phyloP scores from a whole-genome alignment of 164 flowering plant genomes.

The Protea cynaroides region DNA sequence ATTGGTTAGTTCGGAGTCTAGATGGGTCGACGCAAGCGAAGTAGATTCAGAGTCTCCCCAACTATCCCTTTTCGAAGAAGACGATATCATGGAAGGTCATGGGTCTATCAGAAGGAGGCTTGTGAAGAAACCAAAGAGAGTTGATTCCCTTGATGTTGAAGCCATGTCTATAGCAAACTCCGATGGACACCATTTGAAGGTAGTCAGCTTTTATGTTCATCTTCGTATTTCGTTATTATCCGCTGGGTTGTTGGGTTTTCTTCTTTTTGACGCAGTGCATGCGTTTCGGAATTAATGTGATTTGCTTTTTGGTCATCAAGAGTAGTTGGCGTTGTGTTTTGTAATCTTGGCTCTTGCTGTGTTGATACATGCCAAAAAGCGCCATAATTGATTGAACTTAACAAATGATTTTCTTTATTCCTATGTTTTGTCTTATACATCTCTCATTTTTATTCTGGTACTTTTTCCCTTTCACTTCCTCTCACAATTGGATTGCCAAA shows the following conservation, averaged over 20 bases:
- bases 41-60: conserved; percentile 67
- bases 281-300: too few species aligned
- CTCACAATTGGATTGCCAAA: too few species aligned
- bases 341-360: too few species aligned
- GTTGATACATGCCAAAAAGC: too few species aligned
- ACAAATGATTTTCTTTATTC: too few species aligned
- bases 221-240: neutral
- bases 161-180: conserved; percentile 69
- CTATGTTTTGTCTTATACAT: too few species aligned
- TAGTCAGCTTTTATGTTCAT: conserved; percentile 5
- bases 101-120: conserved; percentile 73
- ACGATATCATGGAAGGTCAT: conserved; percentile 30
- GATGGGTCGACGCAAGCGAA: conserved; percentile 98
- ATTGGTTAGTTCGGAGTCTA: conserved; percentile 26
- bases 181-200: conserved; percentile 59
- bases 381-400: too few species aligned
- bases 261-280: neutral
- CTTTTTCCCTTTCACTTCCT: too few species aligned
- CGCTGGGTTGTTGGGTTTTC: neutral
- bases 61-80: conserved; percentile 41
- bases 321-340: too few species aligned
- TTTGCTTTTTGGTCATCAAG: too few species aligned
- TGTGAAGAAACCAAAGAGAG: conserved; percentile 69
- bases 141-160: conserved; percentile 90
- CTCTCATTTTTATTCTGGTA: too few species aligned